Percentiles rank a stretch among this genome's conserved stretches.
Evolutionary conservation across 2,329 filamentous ascomycete species (phyloP).

Genomic region (Cladorrhinum sp.): DNA sequence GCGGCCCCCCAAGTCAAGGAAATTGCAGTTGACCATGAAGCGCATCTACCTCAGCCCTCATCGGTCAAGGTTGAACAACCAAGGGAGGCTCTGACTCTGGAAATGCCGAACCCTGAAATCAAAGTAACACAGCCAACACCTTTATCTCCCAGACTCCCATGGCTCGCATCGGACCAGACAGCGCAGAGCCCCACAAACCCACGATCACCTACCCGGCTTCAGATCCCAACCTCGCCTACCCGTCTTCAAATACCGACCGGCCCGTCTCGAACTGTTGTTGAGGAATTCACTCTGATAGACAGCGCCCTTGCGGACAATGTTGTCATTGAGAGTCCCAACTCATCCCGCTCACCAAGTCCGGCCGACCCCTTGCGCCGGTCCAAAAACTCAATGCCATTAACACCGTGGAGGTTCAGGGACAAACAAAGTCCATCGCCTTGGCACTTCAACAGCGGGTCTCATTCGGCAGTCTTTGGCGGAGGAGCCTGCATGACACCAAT

Average conservation of each 20-base stretch:
- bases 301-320: slow-evolving; percentile 23
- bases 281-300: slow-evolving; percentile 17
- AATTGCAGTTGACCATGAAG: no score
- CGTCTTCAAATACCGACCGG: background rate
- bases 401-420: slow-evolving; percentile 22
- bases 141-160: slow-evolving; percentile 18
- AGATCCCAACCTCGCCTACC: slow-evolving; percentile 18
- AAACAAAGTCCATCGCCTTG: slow-evolving; percentile 24
- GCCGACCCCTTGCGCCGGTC: slow-evolving; percentile 2
- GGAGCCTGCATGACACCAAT: slow-evolving; percentile 27
- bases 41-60: background rate
- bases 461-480: slow-evolving; percentile 23
- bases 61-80: background rate
- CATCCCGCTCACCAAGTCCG: slow-evolving; percentile 3
- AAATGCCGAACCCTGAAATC: background rate
- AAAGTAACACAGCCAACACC: slow-evolving; percentile 6
- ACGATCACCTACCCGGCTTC: slow-evolving; percentile 20
- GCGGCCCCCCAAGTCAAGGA: background rate
- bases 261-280: background rate
- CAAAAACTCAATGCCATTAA: slow-evolving; percentile 11
- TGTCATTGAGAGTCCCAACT: slow-evolving; percentile 17
- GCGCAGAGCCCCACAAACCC: slow-evolving; percentile 12
- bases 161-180: slow-evolving; percentile 12
- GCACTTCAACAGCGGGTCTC: slow-evolving; percentile 17
- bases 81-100: background rate